These are phyloP conservation scores for Phytomonas serpens DNA, from an alignment of 208 protist genomes.

Conservation along the genomic window DNA sequence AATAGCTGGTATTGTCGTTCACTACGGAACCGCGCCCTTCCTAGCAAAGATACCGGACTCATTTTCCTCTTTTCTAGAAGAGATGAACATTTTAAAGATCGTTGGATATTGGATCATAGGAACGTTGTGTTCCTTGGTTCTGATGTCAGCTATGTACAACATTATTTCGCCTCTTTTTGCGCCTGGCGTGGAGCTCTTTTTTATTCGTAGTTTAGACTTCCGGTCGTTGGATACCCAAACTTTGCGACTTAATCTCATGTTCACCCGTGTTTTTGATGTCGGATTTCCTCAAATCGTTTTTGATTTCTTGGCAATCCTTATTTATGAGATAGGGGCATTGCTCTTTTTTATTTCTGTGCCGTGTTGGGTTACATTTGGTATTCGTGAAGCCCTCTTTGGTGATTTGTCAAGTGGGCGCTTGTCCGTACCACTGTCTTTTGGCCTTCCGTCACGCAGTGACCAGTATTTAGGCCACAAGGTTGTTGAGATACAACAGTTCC, in stretches of 20 bases:
- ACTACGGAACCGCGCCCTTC: conserved; percentile 47
- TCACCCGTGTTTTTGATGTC: conserved; percentile 53
- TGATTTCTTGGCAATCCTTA: conserved; percentile 35
- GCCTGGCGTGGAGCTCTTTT: conserved; percentile 75
- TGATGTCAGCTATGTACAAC: conserved; percentile 41
- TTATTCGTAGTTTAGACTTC: conserved; percentile 54
- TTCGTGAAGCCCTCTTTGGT: conserved; percentile 17
- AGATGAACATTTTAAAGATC: conserved; percentile 29
- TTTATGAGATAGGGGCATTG: conserved; percentile 38
- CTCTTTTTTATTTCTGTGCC: conserved; percentile 45
- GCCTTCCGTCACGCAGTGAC: neutral
- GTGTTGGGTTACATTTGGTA: conserved; percentile 21
- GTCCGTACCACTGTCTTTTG: neutral
- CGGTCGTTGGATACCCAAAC: conserved; percentile 29
- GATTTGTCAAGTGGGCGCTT: conserved; percentile 8
- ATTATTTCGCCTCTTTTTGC: conserved; percentile 62
- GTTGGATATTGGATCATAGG: conserved; percentile 56
- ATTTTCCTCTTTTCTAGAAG: conserved; percentile 22
- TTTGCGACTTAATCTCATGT: conserved; percentile 46
- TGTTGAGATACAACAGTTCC: neutral
- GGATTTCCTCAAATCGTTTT: conserved; percentile 37
- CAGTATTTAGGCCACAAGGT: neutral
- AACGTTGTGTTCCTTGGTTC: conserved; percentile 28
- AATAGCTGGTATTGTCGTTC: conserved; percentile 40
- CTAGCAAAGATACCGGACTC: conserved; percentile 28